Evolutionary conservation across 1,284 basidiomycete species (phyloP).

Genomic region (Melanopsichium pennsylvanicum): DNA sequence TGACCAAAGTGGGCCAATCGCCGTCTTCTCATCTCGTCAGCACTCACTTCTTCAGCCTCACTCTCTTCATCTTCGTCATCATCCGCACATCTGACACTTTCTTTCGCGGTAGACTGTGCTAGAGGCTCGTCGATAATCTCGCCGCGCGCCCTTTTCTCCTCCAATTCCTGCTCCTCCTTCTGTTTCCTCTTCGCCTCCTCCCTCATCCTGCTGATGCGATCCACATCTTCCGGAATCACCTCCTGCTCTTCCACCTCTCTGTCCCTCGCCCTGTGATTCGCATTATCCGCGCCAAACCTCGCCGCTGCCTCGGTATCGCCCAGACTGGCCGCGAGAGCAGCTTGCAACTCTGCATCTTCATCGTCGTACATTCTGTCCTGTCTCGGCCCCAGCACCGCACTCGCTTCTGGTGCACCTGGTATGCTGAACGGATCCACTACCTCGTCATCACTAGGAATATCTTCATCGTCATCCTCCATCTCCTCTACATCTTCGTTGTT

Average conservation of each 20-base stretch:
- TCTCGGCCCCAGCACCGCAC: conserved; percentile 36
- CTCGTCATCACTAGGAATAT: conserved; percentile 39
- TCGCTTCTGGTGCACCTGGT: conserved; percentile 42
- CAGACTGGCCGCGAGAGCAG: conserved; percentile 55
- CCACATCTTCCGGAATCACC: conserved; percentile 50
- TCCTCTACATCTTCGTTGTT: conserved; percentile 47
- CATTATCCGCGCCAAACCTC: conserved; percentile 16
- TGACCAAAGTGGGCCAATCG: conserved; percentile 46
- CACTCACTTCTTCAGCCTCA: conserved; percentile 43
- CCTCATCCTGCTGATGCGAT: conserved; percentile 47
- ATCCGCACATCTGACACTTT: conserved; percentile 13
- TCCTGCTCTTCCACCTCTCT: conserved; percentile 17
- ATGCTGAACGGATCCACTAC: conserved; percentile 41
- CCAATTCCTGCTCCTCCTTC: conserved; percentile 33
- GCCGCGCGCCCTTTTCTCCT: conserved; percentile 28
- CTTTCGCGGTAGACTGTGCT: neutral
- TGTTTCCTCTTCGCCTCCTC: conserved; percentile 47
- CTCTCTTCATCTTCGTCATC: conserved; percentile 52
- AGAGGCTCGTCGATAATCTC: conserved; percentile 16
- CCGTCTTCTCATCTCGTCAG: conserved; percentile 54
- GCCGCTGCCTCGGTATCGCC: conserved; percentile 39
- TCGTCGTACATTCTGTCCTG: conserved; percentile 55
- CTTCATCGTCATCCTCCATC: conserved; percentile 40
- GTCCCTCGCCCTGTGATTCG: conserved; percentile 1
- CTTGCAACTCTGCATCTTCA: conserved; percentile 58